A percentile compares a stretch with the other conserved stretches of the same genome.
phyloP scores from a whole-genome alignment of 176 grass and related monocot genomes.

The Cenchrus americanus region DNA sequence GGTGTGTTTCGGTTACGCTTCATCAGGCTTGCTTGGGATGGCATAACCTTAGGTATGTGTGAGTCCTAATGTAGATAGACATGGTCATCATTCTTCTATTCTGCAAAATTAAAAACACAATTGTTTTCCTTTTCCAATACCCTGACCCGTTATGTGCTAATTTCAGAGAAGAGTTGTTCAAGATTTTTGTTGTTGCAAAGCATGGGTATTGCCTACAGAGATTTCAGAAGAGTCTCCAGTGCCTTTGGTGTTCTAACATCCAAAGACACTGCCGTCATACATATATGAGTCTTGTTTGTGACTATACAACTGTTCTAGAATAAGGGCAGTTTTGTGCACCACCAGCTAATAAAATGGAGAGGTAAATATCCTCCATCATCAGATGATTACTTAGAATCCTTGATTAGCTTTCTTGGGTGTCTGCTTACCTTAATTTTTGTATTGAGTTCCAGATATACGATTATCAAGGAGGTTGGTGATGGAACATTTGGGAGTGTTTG shows the following conservation, averaged over 20 bases:
- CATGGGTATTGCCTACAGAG: constrained; percentile 62
- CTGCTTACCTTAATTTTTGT: neutral
- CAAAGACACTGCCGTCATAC: constrained; percentile 49
- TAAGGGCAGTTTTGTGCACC: constrained; percentile 54
- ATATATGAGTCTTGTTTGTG: constrained; percentile 52
- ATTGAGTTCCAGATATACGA: constrained; percentile 65
- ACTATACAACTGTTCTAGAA: constrained; percentile 53
- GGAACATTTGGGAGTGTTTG: constrained; percentile 99
- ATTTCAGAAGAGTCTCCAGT: constrained; percentile 43
- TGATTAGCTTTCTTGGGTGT: neutral
- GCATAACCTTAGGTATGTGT: constrained; percentile 40
- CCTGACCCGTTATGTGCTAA: constrained; percentile 19
- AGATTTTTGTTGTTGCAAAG: constrained; percentile 35
- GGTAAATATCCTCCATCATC: constrained; percentile 34
- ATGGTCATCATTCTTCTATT: neutral
- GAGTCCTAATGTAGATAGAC: constrained; percentile 5
- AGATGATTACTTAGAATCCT: constrained; percentile 13
- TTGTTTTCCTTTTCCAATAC: neutral
- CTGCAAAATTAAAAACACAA: neutral
- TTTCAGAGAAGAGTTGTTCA: constrained; percentile 41
- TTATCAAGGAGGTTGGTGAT: constrained; percentile 97
- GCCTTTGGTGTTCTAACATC: constrained; percentile 50
- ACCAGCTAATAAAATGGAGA: constrained; percentile 71
- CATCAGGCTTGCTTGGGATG: constrained; percentile 35
- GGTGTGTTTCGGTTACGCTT: constrained; percentile 11